Evolutionary conservation across 371 early-diverging fungal species (phyloP).

Genomic region (Actinomortierella ambigua): DNA sequence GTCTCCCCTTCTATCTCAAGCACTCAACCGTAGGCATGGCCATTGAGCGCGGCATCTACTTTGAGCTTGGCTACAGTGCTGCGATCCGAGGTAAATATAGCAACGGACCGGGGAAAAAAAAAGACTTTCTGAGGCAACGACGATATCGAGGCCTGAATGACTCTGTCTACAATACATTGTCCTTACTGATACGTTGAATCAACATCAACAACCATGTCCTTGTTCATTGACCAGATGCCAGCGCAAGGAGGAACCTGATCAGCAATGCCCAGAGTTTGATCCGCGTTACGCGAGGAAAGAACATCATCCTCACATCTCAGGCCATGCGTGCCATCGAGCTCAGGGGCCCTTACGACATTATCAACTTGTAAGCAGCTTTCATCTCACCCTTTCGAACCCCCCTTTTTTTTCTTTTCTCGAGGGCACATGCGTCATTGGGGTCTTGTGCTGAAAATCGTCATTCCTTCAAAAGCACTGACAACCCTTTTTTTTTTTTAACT

Average conservation of each 20-base stretch:
- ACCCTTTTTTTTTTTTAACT: background rate
- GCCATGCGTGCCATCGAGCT: conserved; percentile 81
- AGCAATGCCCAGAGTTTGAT: conserved; percentile 78
- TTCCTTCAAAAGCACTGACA: background rate
- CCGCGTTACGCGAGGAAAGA: conserved; percentile 83
- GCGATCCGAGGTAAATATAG: conserved; percentile 66
- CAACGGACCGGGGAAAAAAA: background rate
- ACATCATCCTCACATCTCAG: conserved; percentile 86
- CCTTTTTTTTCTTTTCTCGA: conserved; percentile 3
- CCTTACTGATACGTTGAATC: no score
- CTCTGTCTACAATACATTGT: no score
- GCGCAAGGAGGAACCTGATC: conserved; percentile 67
- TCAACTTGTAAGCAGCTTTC: conserved; percentile 72
- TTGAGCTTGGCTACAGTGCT: conserved; percentile 86
- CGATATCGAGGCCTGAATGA: background rate
- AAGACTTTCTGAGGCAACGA: background rate
- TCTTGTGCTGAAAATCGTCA: no score
- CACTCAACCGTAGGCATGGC: conserved; percentile 72
- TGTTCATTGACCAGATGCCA: conserved; percentile 50
- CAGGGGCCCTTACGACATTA: conserved; percentile 83
- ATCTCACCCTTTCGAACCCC: background rate
- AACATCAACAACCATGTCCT: background rate
- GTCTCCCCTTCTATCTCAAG: conserved; percentile 77
- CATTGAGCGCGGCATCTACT: conserved; percentile 78
- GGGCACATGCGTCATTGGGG: background rate